Percentiles rank a stretch among this genome's conserved stretches.
Evolutionary conservation across 2,329 filamentous ascomycete species (phyloP).

Genomic region (Boeremia exigua): DNA sequence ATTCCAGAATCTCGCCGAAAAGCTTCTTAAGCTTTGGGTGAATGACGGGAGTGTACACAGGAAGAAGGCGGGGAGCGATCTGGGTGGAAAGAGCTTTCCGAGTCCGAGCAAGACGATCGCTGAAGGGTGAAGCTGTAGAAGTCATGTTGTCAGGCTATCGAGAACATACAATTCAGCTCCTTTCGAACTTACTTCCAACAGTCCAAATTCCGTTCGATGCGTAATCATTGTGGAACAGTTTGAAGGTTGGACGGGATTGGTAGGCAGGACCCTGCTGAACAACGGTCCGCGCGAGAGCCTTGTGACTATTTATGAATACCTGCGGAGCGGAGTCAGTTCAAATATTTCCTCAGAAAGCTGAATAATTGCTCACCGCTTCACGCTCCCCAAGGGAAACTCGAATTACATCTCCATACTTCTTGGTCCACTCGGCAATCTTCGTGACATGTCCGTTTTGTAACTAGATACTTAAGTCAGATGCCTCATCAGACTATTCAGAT

Average conservation of each 20-base stretch:
- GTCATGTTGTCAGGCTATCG: not conserved
- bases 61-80: constrained; percentile 20
- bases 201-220: not conserved
- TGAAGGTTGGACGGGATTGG: constrained; percentile 1
- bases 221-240: constrained; percentile 1
- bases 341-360: not conserved
- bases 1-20: constrained; percentile 17
- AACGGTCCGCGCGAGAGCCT: not conserved
- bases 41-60: constrained; percentile 23
- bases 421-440: constrained; percentile 2
- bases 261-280: not conserved
- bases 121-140: constrained; percentile 15
- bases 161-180: no score
- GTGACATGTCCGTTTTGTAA: not conserved
- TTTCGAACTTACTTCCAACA: not conserved
- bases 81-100: constrained; percentile 22
- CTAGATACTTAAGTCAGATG: not conserved
- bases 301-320: constrained; percentile 1
- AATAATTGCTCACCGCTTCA: not conserved
- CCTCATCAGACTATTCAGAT: not conserved
- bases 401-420: constrained; percentile 1
- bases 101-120: constrained; percentile 21
- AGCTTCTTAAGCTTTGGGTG: constrained; percentile 24
- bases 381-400: constrained; percentile 1
- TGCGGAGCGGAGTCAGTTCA: not conserved